Evolutionary conservation across 371 early-diverging fungal species (phyloP).

Genomic region (Fennellomyces sp.): DNA sequence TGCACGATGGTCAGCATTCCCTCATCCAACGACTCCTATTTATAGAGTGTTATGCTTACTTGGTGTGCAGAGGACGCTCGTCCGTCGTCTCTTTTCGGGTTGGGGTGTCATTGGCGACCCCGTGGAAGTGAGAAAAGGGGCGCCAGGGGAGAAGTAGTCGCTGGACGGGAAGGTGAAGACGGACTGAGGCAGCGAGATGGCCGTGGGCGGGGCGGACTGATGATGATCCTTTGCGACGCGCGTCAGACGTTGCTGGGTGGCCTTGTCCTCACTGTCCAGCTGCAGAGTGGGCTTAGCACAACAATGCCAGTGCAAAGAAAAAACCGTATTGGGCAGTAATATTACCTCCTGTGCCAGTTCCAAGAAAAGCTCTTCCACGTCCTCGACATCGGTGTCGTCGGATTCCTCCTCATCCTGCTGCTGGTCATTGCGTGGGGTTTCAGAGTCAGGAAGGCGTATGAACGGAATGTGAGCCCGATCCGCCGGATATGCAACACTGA

Average conservation of each 20-base stretch:
- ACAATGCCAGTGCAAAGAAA: neutral
- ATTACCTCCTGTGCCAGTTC: constrained; percentile 24
- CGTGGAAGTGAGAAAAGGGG: constrained; percentile 11
- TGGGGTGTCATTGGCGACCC: constrained; percentile 8
- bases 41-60: neutral
- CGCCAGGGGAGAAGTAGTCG: constrained; percentile 17
- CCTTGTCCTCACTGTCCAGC: constrained; percentile 17
- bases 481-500: constrained; percentile 8
- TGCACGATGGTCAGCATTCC: neutral
- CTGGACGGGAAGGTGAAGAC: constrained; percentile 13
- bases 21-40: neutral
- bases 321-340: neutral
- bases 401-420: constrained; percentile 19
- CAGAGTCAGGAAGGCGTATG: constrained; percentile 12
- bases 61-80: neutral
- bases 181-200: constrained; percentile 11
- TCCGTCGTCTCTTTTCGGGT: constrained; percentile 5
- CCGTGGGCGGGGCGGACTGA: neutral
- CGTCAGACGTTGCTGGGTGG: constrained; percentile 5
- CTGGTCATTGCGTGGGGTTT: neutral
- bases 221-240: constrained; percentile 4
- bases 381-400: constrained; percentile 34
- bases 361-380: constrained; percentile 24
- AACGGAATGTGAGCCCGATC: constrained; percentile 17
- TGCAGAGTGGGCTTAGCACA: neutral